Conservation (phyloP, 208 protist species). For the Leishmania tropica region DNA sequence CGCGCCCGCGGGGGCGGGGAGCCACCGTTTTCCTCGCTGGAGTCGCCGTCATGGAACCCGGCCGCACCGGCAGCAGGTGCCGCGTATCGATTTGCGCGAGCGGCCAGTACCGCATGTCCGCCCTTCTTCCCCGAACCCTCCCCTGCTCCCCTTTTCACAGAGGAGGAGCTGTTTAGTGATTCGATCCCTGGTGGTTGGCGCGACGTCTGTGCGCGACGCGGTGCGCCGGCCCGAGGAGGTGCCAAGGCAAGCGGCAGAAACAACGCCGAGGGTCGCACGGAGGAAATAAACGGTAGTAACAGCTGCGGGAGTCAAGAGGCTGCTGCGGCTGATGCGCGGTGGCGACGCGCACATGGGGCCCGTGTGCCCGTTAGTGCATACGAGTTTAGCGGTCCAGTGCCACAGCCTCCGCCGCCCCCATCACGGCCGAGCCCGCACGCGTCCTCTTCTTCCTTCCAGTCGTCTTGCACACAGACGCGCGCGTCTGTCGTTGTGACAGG, state of each 20-base stretch:
- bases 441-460: not conserved
- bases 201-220: slow-evolving; percentile 16
- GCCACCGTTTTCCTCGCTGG: not conserved
- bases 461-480: not conserved
- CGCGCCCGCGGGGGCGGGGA: slow-evolving; percentile 24
- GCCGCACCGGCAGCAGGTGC: slow-evolving; percentile 23
- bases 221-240: not conserved
- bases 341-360: slow-evolving; percentile 58
- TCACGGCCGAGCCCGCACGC: not conserved
- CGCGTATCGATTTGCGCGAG: slow-evolving; percentile 31
- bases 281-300: not conserved
- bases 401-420: not conserved
- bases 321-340: slow-evolving; percentile 41
- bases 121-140: not conserved
- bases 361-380: slow-evolving; percentile 78
- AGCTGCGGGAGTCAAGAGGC: not conserved
- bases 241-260: not conserved
- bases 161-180: slow-evolving; percentile 68
- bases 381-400: slow-evolving; percentile 20
- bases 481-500: not conserved
- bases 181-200: slow-evolving; percentile 43
- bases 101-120: slow-evolving; percentile 7
- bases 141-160: slow-evolving; percentile 47
- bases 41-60: not conserved
- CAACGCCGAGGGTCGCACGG: not conserved